Evolutionary conservation across 768 basidiomycete species (phyloP), one percentile per base, ranked within the genome.

Genomic region (Tulasnella sp.): DNA sequence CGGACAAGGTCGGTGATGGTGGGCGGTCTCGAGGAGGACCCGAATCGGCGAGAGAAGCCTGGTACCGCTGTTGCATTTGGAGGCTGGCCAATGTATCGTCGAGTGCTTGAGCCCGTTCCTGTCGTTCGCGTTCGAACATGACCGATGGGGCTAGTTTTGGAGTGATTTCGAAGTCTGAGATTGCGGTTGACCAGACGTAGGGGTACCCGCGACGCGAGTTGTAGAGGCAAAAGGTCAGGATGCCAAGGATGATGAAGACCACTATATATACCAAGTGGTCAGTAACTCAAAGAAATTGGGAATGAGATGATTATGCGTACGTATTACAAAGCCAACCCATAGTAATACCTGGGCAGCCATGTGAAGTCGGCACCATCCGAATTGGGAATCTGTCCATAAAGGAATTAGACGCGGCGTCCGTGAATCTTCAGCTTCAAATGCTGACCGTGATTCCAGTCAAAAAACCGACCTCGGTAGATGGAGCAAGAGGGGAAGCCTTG

Each of bases 381-480:
- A 47, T 37, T 62, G 47, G 22, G 70, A 71, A 62, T 64, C 70
- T 71, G 62, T 37, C n/a, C 26, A 39, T 16, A 3, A 62, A 11
- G 7, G 32, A 62, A 64, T 47, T 47, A 47, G 44, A 47, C 44
- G 44, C 44, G 12, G 6, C 44, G 19, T 44, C 19, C 32, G 14
- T 16, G 12, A 66, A 39, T 1, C 47, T 71, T 36, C 35, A 52
- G 47, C 16, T 22, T 26, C 22, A 14, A 37, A 12, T 62, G 62
- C 70, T 59, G 29, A 71, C 70, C 32, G 59, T 71, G 34, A 40
- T 71, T 71, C 70, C 59, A 71, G 63, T 14, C 17, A 62, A 71
- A 71, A 34, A 36, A 26, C 32, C 32, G 39, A 35, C 70, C 70
- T 36, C 39, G 34, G 29, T 64, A 71, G 5, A 62, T n/a, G 22